Evolutionary conservation across 2,329 filamentous ascomycete species (phyloP).

Genomic region (Fusarium longipes): DNA sequence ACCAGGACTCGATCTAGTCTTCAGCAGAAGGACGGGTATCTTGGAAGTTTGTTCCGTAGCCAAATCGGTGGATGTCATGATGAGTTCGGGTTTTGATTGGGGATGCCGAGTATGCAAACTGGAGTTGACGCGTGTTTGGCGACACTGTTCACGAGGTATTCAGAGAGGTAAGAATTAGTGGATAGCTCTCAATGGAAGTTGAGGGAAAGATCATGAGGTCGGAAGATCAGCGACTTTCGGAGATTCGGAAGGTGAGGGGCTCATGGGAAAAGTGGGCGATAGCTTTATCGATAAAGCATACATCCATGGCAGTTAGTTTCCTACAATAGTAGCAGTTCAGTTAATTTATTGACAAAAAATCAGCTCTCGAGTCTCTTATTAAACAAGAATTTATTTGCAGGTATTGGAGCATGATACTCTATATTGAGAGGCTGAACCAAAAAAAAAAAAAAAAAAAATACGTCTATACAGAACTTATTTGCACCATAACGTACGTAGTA

Average conservation of each 20-base stretch:
- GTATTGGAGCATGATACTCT: neutral
- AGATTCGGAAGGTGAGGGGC: slow-evolving; percentile 31
- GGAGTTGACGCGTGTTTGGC: neutral
- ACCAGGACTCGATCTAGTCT: slow-evolving; percentile 77
- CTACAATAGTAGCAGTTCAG: neutral
- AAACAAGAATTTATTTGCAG: too few relatives aligned
- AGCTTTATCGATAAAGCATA: slow-evolving; percentile 34
- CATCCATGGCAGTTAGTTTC: neutral
- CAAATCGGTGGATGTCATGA: slow-evolving; percentile 25
- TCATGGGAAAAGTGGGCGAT: slow-evolving; percentile 32
- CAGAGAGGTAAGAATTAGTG: neutral
- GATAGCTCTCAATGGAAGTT: slow-evolving; percentile 3
- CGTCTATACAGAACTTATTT: too few relatives aligned
- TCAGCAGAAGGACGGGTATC: slow-evolving; percentile 74
- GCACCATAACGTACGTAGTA: too few relatives aligned
- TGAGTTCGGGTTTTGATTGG: neutral
- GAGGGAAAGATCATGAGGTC: slow-evolving; percentile 28
- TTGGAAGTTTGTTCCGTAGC: slow-evolving; percentile 28
- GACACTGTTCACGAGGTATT: neutral
- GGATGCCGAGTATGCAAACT: neutral
- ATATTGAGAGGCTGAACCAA: neutral
- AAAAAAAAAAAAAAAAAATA: too few relatives aligned
- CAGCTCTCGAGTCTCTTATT: neutral
- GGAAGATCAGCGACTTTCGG: slow-evolving; percentile 38
- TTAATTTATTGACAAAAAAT: neutral